Base-by-base conservation (phyloP, 495 filamentous ascomycete genomes). In the Xylaria longipes region DNA sequence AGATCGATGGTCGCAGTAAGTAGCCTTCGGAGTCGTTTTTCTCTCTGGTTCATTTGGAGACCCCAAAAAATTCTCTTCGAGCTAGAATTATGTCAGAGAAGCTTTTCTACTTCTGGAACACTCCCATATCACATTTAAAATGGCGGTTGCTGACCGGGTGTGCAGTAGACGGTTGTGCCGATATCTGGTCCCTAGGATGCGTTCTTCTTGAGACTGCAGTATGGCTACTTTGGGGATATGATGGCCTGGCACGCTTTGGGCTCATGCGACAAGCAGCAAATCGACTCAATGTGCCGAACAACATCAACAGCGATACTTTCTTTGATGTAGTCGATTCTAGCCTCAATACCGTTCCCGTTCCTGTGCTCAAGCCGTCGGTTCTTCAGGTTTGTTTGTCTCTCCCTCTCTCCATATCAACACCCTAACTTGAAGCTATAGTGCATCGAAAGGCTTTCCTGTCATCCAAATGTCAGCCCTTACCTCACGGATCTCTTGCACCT, bases 1-100 rank as follows among this genome's bases (percentile, higher is more conserved):
- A 22, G 15, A 37, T 60, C 8, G 57, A 60, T 22, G 57, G 57
- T 5, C 57, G 57, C n/a, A 60, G 57, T 60, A 60, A 60, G 57
- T 60, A 35, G 5, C 12, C 5, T 7, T 37, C 5, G 37, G 57
- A 4, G 29, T 5, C 20, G 5, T 20, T 7, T 22, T n/a, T 4
- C 1, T 4, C 31, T 60, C 11, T 56, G 5, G 3, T 17, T 37
- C 1, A 1, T 22, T 22, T 37, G 0, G 20, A 14, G 31, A 37
- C 33, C 14, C 1, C 2, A 35, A n/a, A 37, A 12, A 11, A 6
- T 33, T 37, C 56, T 60, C 4, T 37, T 20, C 1, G 31, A n/a
- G 17, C 27, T 22, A 3, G 27, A 33, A 31, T n/a, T 8, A 33
- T 37, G 7, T 9, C 7, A 37, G 1, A 22, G 33, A 22, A 14